phyloP scores from a whole-genome alignment of 148 eudicot genomes.

The Fagopyrum tataricum region DNA sequence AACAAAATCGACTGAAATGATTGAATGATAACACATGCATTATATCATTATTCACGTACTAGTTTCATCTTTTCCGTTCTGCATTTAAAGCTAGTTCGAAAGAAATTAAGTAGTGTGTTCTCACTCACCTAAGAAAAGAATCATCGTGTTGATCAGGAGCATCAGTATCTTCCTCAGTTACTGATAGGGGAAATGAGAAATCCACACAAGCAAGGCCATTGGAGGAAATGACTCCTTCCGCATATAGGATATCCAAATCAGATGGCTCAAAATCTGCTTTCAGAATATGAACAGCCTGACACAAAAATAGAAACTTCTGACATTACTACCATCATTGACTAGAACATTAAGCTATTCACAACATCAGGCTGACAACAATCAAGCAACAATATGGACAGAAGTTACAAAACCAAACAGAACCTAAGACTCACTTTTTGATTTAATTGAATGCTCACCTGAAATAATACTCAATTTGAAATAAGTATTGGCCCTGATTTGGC shows the following conservation, averaged over 20 bases:
- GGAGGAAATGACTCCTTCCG: conserved; percentile 88
- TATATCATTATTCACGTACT: neutral
- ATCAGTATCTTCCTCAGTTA: conserved; percentile 40
- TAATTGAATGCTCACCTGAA: neutral
- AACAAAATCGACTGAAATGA: neutral
- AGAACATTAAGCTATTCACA: neutral
- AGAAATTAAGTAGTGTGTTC: neutral
- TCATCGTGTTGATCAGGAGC: conserved; percentile 45
- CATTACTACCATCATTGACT: too few species aligned
- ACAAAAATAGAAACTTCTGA: neutral
- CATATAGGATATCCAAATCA: conserved; percentile 77
- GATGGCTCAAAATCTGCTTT: conserved; percentile 84
- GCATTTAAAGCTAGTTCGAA: neutral
- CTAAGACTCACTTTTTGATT: neutral
- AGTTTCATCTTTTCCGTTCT: neutral
- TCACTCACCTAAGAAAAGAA: conserved; percentile 52
- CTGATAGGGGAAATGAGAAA: conserved; percentile 69
- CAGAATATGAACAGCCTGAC: conserved; percentile 75
- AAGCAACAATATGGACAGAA: neutral
- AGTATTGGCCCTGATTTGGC: neutral
- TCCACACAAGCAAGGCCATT: conserved; percentile 91
- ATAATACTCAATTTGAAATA: neutral
- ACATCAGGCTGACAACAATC: neutral
- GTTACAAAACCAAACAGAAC: neutral
- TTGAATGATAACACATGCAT: neutral